A percentile compares a stretch with the other conserved stretches of the same genome.
Evolutionary conservation across 768 basidiomycete genomes (phyloP).

Genomic region (Dentipellis fragilis): DNA sequence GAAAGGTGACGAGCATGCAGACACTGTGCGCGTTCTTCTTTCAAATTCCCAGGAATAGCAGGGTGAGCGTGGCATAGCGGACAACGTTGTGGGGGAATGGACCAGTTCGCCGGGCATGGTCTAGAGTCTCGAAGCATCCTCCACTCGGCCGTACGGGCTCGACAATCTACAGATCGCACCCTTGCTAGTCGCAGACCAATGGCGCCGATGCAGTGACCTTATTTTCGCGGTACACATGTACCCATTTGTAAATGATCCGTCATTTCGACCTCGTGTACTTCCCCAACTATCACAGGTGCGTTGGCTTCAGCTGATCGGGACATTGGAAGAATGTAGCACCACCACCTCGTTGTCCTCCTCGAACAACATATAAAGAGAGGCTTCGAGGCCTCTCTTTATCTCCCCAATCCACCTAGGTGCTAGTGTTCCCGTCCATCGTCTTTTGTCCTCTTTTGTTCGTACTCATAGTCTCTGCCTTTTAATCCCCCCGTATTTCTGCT

Average conservation of each 20-base stretch:
- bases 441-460: neutral
- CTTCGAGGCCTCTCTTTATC: neutral
- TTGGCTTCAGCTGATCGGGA: neutral
- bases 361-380: neutral
- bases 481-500: neutral
- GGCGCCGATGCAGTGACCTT: neutral
- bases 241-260: slow-evolving; percentile 1
- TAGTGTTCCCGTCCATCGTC: neutral
- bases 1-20: neutral
- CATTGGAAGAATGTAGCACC: neutral
- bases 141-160: neutral
- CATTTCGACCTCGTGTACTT: neutral
- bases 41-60: neutral
- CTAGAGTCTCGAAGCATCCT: neutral
- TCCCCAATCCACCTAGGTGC: neutral
- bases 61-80: neutral
- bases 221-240: neutral
- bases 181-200: neutral
- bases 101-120: neutral
- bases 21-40: neutral
- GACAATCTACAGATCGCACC: neutral
- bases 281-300: neutral
- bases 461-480: neutral
- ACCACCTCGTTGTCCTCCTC: neutral
- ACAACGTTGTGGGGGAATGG: neutral